Conservation (phyloP, 2,329 filamentous ascomycete species). For the Rhexocercosporidium sp. region DNA sequence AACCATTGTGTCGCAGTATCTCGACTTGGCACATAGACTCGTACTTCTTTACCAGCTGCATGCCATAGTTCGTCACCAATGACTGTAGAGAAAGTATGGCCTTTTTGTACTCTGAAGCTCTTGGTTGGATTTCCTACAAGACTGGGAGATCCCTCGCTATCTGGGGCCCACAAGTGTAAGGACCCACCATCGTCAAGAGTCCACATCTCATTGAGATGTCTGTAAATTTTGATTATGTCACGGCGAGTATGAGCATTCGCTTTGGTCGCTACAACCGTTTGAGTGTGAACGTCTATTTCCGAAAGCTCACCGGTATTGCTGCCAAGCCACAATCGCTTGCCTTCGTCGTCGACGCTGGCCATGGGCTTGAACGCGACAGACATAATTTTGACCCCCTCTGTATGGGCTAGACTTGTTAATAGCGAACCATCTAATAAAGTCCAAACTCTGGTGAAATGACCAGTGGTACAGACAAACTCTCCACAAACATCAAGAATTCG, state of each 20-base stretch:
- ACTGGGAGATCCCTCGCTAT: conserved; percentile 72
- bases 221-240: conserved; percentile 83
- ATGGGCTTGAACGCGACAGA: conserved; percentile 87
- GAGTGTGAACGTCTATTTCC: conserved; percentile 81
- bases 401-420: conserved; percentile 80
- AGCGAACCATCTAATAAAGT: conserved; percentile 81
- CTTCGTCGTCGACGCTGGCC: conserved; percentile 78
- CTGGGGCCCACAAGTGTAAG: conserved; percentile 85
- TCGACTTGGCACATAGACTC: conserved; percentile 77
- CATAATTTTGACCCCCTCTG: conserved; percentile 82
- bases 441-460: conserved; percentile 88
- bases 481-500: conserved; percentile 88
- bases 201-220: conserved; percentile 91
- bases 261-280: conserved; percentile 72
- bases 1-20: conserved; percentile 75
- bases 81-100: conserved; percentile 87
- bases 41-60: conserved; percentile 83
- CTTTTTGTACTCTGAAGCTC: conserved; percentile 77
- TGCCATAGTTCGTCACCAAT: conserved; percentile 88
- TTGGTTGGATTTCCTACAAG: conserved; percentile 70
- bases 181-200: conserved; percentile 89
- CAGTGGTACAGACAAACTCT: conserved; percentile 83
- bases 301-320: conserved; percentile 87
- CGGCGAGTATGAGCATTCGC: conserved; percentile 75
- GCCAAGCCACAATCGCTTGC: conserved; percentile 84